Conservation (phyloP, 129 eudicot species). For the Dittrichia graveolens region DNA sequence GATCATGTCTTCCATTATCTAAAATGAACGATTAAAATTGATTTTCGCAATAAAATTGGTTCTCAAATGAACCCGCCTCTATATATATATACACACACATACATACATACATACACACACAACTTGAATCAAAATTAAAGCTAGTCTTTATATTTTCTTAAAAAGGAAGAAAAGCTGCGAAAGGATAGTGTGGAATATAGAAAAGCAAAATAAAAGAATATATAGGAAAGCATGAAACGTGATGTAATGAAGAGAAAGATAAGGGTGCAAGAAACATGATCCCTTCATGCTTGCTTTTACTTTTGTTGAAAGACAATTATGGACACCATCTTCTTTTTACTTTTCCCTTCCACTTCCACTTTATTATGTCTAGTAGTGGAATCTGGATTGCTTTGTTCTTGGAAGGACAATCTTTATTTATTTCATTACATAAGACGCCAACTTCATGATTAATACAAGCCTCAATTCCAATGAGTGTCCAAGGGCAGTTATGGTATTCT, state of each 20-base stretch:
- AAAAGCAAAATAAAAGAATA: constrained; percentile 25
- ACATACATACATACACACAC: too few relatives aligned
- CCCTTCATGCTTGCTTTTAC: constrained; percentile 26
- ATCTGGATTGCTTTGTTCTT: constrained; percentile 37
- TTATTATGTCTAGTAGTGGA: constrained; percentile 38
- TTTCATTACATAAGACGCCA: constrained; percentile 26
- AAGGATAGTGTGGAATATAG: constrained; percentile 26
- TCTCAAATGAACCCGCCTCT: too few relatives aligned
- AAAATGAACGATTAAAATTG: too few relatives aligned
- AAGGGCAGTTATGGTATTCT: constrained; percentile 29
- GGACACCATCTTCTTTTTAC: constrained; percentile 29
- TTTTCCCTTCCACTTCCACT: constrained; percentile 25
- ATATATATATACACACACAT: too few relatives aligned
- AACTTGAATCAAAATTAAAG: too few relatives aligned
- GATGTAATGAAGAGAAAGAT: constrained; percentile 44
- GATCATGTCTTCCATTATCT: too few relatives aligned
- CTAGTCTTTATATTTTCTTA: too few relatives aligned
- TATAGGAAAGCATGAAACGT: constrained; percentile 6
- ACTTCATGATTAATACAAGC: constrained; percentile 28
- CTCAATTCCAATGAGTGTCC: constrained; percentile 23
- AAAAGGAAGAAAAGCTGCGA: constrained; percentile 24
- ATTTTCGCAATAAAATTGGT: too few relatives aligned
- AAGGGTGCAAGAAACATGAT: constrained; percentile 41
- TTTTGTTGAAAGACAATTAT: constrained; percentile 41
- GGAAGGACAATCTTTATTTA: constrained; percentile 31